Conservation (phyloP, 257 asterid genomes). For the Galeopsis tetrahit region DNA sequence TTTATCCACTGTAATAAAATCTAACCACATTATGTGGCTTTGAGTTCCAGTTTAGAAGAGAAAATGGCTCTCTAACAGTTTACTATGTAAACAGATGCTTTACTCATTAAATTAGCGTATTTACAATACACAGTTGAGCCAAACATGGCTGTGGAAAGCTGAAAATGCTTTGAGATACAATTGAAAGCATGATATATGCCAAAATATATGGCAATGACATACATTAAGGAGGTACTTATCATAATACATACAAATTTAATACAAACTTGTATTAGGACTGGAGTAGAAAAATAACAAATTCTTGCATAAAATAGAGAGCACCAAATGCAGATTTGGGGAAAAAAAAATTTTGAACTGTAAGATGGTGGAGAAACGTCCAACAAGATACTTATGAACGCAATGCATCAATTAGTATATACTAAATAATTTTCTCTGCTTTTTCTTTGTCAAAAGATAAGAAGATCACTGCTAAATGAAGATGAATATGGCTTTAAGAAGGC, state of each 20-base stretch:
- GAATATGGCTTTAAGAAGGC: conserved; percentile 80
- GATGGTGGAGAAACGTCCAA: conserved; percentile 16
- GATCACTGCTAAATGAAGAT: conserved; percentile 78
- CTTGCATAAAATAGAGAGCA: not conserved
- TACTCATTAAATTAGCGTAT: not conserved
- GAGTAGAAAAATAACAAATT: not conserved
- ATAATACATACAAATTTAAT: not conserved
- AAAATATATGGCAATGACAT: not conserved
- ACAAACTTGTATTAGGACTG: not conserved
- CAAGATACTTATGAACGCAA: not conserved
- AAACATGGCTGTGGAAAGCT: not conserved
- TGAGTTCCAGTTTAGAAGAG: not conserved
- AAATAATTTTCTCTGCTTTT: not conserved
- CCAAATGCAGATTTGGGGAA: not conserved
- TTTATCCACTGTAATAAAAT: not conserved
- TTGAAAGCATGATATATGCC: conserved; percentile 7
- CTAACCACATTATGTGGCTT: conserved; percentile 2
- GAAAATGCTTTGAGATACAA: conserved; percentile 7
- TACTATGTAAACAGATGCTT: not conserved
- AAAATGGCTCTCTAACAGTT: not conserved
- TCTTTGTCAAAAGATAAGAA: conserved; percentile 60
- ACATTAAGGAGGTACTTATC: not conserved
- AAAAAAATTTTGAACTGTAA: not conserved
- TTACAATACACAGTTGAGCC: not conserved
- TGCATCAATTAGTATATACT: not conserved